Evolutionary conservation across 2,329 filamentous ascomycete genomes (phyloP), one percentile per base, ranked within the genome.

Genomic region (Neonectria magnoliae): DNA sequence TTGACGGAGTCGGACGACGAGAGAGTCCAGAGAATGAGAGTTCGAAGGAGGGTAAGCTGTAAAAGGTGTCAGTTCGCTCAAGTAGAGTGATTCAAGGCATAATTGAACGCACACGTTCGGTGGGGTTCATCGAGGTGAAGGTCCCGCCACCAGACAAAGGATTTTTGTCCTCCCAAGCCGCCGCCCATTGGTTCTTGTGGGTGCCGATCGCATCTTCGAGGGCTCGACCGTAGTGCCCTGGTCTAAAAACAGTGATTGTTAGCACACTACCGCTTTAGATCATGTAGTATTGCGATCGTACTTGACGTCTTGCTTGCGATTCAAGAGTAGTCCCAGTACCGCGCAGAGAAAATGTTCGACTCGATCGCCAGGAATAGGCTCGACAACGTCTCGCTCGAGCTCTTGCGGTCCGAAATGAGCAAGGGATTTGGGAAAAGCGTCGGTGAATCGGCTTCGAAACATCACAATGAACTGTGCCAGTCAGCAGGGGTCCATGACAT

Each of bases 241-340:
- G 89, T 80, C 96, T 99, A 71, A 10, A 22, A 66, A 62, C 71
- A 74, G 44, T 55, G 45, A 69, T 59, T 67, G 70, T 68, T 48
- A 73, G 66, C 57, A 62, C 44, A 18, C 18, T 57, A 18, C 50
- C 53, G 29, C 25, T 11, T 64, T 31, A n/a, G 29, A 13, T 27
- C 10, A 31, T 20, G 36, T 36, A 29, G 58, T 27, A 18, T 54
- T 45, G 14, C 14, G n/a, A 68, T 68, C 93, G 81, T 88, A 98
- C 96, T 99, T 97, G 77, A 98, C 93, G 81, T 97, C 94, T 79
- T 99, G 97, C 85, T 99, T 98, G 79, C 96, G 91, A 80, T 99
- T 99, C 75, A 99, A 85, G 60, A 98, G 88, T 73, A 99, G 84
- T 33, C 92, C 91, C 48, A 99, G 84, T 70, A 99, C 81, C 67